Conservation (phyloP, 495 filamentous ascomycete genomes). For the Hypoxylon cercidicola region DNA sequence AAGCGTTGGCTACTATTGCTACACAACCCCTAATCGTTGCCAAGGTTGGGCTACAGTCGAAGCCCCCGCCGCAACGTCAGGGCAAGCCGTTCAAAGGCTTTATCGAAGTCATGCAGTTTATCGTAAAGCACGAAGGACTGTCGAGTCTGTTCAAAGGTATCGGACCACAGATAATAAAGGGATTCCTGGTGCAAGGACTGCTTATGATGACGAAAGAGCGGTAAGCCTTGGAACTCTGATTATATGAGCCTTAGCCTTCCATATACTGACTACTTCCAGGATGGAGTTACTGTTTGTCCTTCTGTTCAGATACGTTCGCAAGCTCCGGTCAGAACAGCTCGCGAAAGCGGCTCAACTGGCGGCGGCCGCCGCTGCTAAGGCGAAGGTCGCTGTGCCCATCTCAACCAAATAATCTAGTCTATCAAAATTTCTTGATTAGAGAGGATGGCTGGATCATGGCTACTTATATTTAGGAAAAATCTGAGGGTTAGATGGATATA, state of each 20-base stretch:
- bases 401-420: slow-evolving; percentile 53
- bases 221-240: slow-evolving; percentile 59
- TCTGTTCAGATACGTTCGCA: slow-evolving; percentile 81
- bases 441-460: background rate
- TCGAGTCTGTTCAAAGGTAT: slow-evolving; percentile 95
- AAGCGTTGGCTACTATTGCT: slow-evolving; percentile 87
- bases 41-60: slow-evolving; percentile 95
- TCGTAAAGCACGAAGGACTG: slow-evolving; percentile 85
- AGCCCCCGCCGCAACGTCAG: slow-evolving; percentile 81
- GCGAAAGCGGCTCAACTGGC: slow-evolving; percentile 70
- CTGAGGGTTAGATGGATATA: slow-evolving; percentile 12
- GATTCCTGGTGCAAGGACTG: slow-evolving; percentile 90
- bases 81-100: slow-evolving; percentile 97
- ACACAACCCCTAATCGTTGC: slow-evolving; percentile 98
- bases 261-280: slow-evolving; percentile 57
- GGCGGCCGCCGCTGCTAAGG: slow-evolving; percentile 63
- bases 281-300: slow-evolving; percentile 92
- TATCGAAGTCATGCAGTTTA: slow-evolving; percentile 92
- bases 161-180: slow-evolving; percentile 92
- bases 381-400: slow-evolving; percentile 59
- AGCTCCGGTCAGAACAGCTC: slow-evolving; percentile 75
- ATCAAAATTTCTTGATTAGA: slow-evolving; percentile 9
- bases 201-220: slow-evolving; percentile 99
- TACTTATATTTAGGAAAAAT: background rate
- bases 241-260: background rate